Evolutionary conservation across 495 filamentous ascomycete genomes (phyloP).

Genomic region (Physcia stellaris): DNA sequence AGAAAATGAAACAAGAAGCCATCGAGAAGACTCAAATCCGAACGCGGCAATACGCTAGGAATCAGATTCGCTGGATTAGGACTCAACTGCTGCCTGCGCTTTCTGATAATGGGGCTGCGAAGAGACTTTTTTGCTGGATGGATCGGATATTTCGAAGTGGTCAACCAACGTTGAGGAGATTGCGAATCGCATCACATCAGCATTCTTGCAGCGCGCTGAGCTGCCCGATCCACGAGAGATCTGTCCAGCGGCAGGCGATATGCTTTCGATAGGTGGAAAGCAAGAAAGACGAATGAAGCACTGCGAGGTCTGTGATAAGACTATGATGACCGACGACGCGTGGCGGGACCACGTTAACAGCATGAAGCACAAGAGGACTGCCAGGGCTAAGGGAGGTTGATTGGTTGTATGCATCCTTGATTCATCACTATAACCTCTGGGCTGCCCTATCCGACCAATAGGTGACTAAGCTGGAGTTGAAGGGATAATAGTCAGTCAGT

Average conservation of each 20-base stretch:
- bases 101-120: slow-evolving; percentile 29
- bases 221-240: slow-evolving; percentile 49
- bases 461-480: background rate
- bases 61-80: slow-evolving; percentile 76
- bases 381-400: slow-evolving; percentile 16
- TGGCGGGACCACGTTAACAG: slow-evolving; percentile 68
- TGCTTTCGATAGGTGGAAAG: slow-evolving; percentile 33
- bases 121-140: slow-evolving; percentile 63
- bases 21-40: slow-evolving; percentile 55
- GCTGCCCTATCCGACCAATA: background rate
- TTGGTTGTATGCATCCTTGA: slow-evolving; percentile 9
- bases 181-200: slow-evolving; percentile 43
- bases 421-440: background rate
- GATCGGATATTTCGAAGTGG: slow-evolving; percentile 47
- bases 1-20: slow-evolving; percentile 27
- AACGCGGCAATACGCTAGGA: slow-evolving; percentile 75
- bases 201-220: slow-evolving; percentile 40
- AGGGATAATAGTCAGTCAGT: background rate
- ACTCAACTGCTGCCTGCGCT: slow-evolving; percentile 62
- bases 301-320: slow-evolving; percentile 64
- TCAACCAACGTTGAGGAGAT: slow-evolving; percentile 42
- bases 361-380: slow-evolving; percentile 39
- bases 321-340: slow-evolving; percentile 51
- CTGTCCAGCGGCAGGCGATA: slow-evolving; percentile 41
- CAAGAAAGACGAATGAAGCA: slow-evolving; percentile 31